These are phyloP conservation scores for Cladochytrium replicatum DNA, from an alignment of 192 early-diverging fungal genomes.

Conservation along the genomic window DNA sequence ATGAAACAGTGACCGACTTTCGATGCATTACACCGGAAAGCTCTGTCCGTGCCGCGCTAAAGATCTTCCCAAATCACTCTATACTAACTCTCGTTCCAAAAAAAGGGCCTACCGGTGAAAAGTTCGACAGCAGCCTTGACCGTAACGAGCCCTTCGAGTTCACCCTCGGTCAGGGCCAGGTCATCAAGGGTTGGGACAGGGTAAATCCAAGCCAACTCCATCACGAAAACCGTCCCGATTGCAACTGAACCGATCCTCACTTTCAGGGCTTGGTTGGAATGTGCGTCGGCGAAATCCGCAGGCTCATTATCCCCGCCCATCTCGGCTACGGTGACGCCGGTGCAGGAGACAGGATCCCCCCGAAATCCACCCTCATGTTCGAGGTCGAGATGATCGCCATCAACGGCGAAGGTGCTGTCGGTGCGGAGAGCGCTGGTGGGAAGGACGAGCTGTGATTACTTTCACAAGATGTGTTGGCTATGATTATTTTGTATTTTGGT, in stretches of 20 bases:
- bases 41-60: too few relatives aligned
- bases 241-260: too few relatives aligned
- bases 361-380: conserved; percentile 59
- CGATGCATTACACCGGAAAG: conserved; percentile 71
- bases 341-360: conserved; percentile 29
- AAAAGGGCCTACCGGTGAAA: too few relatives aligned
- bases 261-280: conserved; percentile 29
- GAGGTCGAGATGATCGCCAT: conserved; percentile 66
- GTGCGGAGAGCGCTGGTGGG: too few relatives aligned
- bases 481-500: too few relatives aligned
- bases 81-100: too few relatives aligned
- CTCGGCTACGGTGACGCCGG: conserved; percentile 53
- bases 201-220: too few relatives aligned
- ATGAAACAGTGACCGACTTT: conserved; percentile 41
- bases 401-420: conserved; percentile 13
- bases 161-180: conserved; percentile 50
- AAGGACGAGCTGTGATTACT: neutral
- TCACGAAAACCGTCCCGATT: too few relatives aligned
- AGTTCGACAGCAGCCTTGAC: conserved; percentile 66
- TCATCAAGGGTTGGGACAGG: conserved; percentile 95
- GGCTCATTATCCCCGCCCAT: conserved; percentile 58
- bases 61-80: too few relatives aligned
- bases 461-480: too few relatives aligned
- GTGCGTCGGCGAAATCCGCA: conserved; percentile 74
- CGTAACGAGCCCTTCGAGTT: conserved; percentile 62